Conservation (phyloP, 139 green algal genomes). For the Picochlorum sp. region DNA sequence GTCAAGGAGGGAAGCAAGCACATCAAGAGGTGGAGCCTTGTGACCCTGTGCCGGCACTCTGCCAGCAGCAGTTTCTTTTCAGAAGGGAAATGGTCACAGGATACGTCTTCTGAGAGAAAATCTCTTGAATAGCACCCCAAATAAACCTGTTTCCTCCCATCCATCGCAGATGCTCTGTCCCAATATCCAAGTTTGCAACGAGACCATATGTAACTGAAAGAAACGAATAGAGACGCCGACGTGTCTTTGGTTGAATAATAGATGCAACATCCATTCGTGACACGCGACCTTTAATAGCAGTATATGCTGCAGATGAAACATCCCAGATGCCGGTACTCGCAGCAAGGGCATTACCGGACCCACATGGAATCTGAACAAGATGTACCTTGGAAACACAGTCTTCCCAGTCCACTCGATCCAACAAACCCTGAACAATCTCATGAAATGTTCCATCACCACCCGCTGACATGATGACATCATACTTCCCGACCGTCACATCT, state of each 20-base stretch:
- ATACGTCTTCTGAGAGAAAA: constrained; percentile 29
- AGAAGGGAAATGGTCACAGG: not conserved
- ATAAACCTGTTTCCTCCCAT: constrained; percentile 63
- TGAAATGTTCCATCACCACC: constrained; percentile 67
- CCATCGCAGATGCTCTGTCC: constrained; percentile 69
- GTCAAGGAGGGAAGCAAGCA: not conserved
- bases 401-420: constrained; percentile 61
- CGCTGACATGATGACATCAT: constrained; percentile 44
- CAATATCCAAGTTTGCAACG: constrained; percentile 67
- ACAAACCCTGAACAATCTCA: constrained; percentile 62
- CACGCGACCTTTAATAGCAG: constrained; percentile 34
- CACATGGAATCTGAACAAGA: constrained; percentile 46
- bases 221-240: constrained; percentile 42
- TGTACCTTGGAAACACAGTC: constrained; percentile 20
- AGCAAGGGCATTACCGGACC: constrained; percentile 65
- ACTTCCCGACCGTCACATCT: constrained; percentile 14
- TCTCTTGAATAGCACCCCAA: constrained; percentile 49
- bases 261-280: constrained; percentile 49
- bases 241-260: constrained; percentile 47
- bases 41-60: not conserved
- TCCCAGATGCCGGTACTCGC: constrained; percentile 45
- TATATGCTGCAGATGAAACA: constrained; percentile 41
- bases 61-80: not conserved
- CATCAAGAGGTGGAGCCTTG: not conserved
- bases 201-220: constrained; percentile 59